Base-by-base conservation (phyloP, 768 basidiomycete species). In the Phallus indusiatus region DNA sequence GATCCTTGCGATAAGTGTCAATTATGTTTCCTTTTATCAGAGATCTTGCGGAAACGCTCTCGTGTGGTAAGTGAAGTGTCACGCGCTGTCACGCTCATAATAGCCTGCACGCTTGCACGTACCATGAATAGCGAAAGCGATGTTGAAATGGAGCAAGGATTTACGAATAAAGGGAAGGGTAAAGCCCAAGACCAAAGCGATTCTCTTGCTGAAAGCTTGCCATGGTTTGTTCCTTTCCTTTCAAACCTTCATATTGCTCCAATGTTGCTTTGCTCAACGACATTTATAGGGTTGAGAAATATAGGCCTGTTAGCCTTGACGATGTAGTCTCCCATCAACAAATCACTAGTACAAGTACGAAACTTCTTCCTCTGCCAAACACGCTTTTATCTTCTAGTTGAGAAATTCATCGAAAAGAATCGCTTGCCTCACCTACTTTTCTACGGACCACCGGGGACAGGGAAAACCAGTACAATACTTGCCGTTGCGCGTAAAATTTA, bases 291-390 rank as follows among this genome's bases (percentile, higher is more conserved):
- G 96, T 98, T 37, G 95, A 99, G 72, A 97, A 98, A 73, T 98
- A 97, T 73, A 76, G 96, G 56, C 96, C 96, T 12, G 87, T 86
- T 9, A 86, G 88, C 2, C 73, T 99, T 59, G 85, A 88, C 65
- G 96, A 98, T 65, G 92, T 99, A 20, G 96, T 99, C 8, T 95
- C 95, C 0, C 96, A 99, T 68, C 86, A 89, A 64, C 93, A 96
- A 68, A 98, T 98, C 64, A 97, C 88, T 1, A 82, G 76, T 50
- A 99, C 96, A 8, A 97, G 96, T 98, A 61, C 66, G 87, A 74
- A 8, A 34, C 36, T 17, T 48, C 28, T 47, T 50, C 14, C 18
- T 35, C 21, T 24, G 1, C 33, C 53, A 33, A 47, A 14, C n/a
- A 33, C 18, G 55, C 58, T 62, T 64, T 64, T 49, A 51, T 52